These are phyloP conservation scores for Juncus inflexus DNA, from an alignment of 176 grass and related monocot species.

Conservation along the genomic window DNA sequence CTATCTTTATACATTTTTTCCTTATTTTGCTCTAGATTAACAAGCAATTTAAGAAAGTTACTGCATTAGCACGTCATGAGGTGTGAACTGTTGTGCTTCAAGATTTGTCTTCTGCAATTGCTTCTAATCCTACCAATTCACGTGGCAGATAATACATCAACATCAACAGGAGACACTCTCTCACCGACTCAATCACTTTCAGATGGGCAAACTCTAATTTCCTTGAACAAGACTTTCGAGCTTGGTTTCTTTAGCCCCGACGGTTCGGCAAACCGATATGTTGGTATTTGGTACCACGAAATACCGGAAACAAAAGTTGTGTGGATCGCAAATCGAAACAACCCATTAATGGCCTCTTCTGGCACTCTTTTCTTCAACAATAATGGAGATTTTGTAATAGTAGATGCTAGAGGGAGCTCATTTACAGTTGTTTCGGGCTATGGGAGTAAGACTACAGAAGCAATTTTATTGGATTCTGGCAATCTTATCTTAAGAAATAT, in stretches of 20 bases:
- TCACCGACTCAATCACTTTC: slow-evolving; percentile 31
- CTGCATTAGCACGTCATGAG: background rate
- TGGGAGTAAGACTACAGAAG: background rate
- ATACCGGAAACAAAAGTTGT: background rate
- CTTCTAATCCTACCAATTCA: slow-evolving; percentile 30
- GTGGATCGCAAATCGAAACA: slow-evolving; percentile 59
- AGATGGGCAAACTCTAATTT: slow-evolving; percentile 41
- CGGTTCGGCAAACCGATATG: slow-evolving; percentile 27
- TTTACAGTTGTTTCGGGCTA: slow-evolving; percentile 6
- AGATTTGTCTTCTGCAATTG: background rate
- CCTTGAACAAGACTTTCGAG: slow-evolving; percentile 10
- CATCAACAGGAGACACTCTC: slow-evolving; percentile 23
- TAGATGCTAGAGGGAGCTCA: slow-evolving; percentile 35
- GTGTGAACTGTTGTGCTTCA: background rate
- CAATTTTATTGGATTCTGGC: slow-evolving; percentile 21
- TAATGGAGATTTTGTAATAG: slow-evolving; percentile 34
- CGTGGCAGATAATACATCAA: slow-evolving; percentile 9
- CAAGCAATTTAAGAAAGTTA: background rate
- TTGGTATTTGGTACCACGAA: slow-evolving; percentile 45
- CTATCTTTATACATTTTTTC: background rate
- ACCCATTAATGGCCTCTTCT: slow-evolving; percentile 27
- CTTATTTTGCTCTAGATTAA: background rate
- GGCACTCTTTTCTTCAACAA: slow-evolving; percentile 42
- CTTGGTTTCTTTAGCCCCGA: slow-evolving; percentile 60
- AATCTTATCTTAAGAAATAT: slow-evolving; percentile 17